Evolutionary conservation across 768 basidiomycete genomes (phyloP).

Genomic region (Boletus coccyginus): DNA sequence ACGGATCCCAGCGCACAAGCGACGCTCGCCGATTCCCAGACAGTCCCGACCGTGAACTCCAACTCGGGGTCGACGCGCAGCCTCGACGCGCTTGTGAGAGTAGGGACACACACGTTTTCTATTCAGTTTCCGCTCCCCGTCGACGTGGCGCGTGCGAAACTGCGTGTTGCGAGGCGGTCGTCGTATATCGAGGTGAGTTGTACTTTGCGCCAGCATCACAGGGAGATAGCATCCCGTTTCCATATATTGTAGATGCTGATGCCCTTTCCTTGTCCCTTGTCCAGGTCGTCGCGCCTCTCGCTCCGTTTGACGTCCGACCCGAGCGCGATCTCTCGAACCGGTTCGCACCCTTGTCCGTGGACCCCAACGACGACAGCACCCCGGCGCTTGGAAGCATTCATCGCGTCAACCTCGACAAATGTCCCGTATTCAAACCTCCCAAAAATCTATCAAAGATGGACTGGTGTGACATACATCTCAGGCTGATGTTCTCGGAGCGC

Average conservation of each 20-base stretch:
- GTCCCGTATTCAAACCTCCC: slow-evolving; percentile 31
- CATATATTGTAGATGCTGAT: neutral
- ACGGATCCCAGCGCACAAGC: slow-evolving; percentile 15
- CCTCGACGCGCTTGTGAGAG: slow-evolving; percentile 5
- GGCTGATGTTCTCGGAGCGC: slow-evolving; percentile 24
- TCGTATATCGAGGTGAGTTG: slow-evolving; percentile 40
- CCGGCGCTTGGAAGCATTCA: slow-evolving; percentile 38
- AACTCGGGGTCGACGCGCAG: neutral
- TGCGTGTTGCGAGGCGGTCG: slow-evolving; percentile 51
- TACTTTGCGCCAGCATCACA: neutral
- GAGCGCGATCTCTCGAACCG: slow-evolving; percentile 18
- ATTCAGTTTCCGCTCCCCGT: slow-evolving; percentile 47
- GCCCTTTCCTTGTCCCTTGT: neutral
- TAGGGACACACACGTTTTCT: slow-evolving; percentile 15
- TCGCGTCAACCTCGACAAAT: slow-evolving; percentile 34
- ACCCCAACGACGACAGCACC: neutral
- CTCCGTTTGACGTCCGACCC: slow-evolving; percentile 17
- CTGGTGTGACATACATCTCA: slow-evolving; percentile 32
- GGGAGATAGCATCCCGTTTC: neutral
- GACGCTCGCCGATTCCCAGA: slow-evolving; percentile 6
- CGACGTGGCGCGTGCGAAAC: slow-evolving; percentile 32
- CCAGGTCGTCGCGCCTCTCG: slow-evolving; percentile 21
- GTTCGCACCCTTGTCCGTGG: slow-evolving; percentile 26
- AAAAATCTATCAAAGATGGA: slow-evolving; percentile 1
- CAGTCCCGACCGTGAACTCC: slow-evolving; percentile 6